Conservation (phyloP, 1,139 yeast species). For the Pichia inconspicua region DNA sequence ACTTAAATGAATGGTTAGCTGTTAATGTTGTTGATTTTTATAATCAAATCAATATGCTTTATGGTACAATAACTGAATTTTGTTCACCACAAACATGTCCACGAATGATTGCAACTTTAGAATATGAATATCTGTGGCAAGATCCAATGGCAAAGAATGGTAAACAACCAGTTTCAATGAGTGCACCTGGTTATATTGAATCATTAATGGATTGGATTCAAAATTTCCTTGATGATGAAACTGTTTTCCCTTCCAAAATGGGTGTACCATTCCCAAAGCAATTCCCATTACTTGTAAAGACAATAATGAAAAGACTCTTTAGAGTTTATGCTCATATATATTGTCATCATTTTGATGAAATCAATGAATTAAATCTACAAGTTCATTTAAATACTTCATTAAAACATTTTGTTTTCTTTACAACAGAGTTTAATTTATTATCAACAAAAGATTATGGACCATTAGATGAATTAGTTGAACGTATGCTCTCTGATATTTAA, state of each 20-base stretch:
- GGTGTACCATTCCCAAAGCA: conserved; percentile 73
- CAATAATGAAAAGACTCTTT: conserved; percentile 82
- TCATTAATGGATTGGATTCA: conserved; percentile 93
- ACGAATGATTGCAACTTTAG: conserved; percentile 93
- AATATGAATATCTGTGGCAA: conserved; percentile 95
- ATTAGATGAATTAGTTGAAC: conserved; percentile 72
- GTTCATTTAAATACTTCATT: conserved; percentile 89
- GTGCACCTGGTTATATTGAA: conserved; percentile 94
- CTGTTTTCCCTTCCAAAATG: conserved; percentile 79
- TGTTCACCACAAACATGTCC: conserved; percentile 93
- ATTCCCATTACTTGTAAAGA: conserved; percentile 67
- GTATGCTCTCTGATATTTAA: conserved; percentile 36
- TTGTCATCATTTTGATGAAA: conserved; percentile 95
- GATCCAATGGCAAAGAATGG: conserved; percentile 45
- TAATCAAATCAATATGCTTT: conserved; percentile 92
- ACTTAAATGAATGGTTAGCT: conserved; percentile 90
- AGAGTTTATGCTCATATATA: conserved; percentile 97
- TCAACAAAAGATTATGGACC: conserved; percentile 87
- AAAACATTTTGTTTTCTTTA: conserved; percentile 86
- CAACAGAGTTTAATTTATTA: conserved; percentile 73
- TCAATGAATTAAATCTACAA: conserved; percentile 84
- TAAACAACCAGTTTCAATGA: conserved; percentile 58
- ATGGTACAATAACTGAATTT: conserved; percentile 92
- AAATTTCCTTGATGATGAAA: conserved; percentile 78
- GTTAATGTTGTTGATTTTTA: conserved; percentile 87